These are phyloP conservation scores for Gossypium ekmanianum DNA, from an alignment of 345 rosid genomes.

Conservation along the genomic window DNA sequence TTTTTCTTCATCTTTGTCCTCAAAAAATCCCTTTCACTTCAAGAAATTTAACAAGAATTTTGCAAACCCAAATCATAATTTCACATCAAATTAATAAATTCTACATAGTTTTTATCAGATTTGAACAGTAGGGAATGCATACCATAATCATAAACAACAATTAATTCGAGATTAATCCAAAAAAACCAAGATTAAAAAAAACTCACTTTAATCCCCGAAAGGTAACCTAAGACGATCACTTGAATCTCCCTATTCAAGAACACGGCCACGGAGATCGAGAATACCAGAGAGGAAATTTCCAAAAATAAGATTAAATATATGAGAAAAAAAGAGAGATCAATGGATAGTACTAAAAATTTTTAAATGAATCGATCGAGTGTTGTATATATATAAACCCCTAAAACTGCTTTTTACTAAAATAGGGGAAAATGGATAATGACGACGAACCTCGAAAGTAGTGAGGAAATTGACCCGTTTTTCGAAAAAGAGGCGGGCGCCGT, in stretches of 20 bases:
- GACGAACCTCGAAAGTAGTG: too few species aligned
- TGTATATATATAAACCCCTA: not conserved
- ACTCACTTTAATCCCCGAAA: conserved; percentile 4
- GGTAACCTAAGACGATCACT: not conserved
- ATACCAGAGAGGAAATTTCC: too few species aligned
- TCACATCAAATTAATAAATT: not conserved
- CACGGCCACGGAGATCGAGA: not conserved
- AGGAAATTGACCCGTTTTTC: too few species aligned
- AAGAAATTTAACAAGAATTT: not conserved
- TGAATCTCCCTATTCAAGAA: not conserved
- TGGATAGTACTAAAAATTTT: not conserved
- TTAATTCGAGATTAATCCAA: not conserved
- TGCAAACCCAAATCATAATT: not conserved
- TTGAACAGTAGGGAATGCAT: not conserved
- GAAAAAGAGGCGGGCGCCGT: too few species aligned
- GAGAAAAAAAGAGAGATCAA: not conserved
- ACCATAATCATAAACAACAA: not conserved
- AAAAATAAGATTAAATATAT: too few species aligned
- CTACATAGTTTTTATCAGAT: not conserved
- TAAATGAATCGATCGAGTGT: not conserved
- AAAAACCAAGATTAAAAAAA: not conserved
- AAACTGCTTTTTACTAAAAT: not conserved
- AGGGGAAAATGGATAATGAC: not conserved
- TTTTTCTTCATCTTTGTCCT: too few species aligned
- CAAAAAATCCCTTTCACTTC: too few species aligned